These are phyloP conservation scores for Venturia oleaginea DNA, from an alignment of 2,329 filamentous ascomycete species.

Conservation along the genomic window DNA sequence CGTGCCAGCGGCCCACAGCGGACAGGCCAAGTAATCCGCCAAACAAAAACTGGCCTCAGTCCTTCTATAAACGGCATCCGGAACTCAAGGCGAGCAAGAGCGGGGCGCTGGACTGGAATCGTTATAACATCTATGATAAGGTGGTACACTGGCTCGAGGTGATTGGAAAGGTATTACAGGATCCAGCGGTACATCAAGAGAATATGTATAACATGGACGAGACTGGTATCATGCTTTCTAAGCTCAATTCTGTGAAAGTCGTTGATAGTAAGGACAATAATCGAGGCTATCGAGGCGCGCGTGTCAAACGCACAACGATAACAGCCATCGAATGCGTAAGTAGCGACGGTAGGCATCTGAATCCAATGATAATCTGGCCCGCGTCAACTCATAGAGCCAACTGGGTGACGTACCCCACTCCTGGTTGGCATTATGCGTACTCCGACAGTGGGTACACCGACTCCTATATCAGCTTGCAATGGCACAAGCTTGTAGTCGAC, in stretches of 20 bases:
- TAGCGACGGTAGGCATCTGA: conserved; percentile 19
- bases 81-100: conserved; percentile 11
- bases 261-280: conserved; percentile 19
- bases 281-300: conserved; percentile 18
- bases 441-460: conserved; percentile 16
- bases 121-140: conserved; percentile 20
- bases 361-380: conserved; percentile 20
- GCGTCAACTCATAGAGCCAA: conserved; percentile 19
- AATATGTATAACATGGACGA: conserved; percentile 22
- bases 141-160: conserved; percentile 21
- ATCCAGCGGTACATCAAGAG: conserved; percentile 17
- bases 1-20: conserved; percentile 5
- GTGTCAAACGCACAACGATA: conserved; percentile 20
- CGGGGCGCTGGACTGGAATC: conserved; percentile 14
- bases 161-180: conserved; percentile 17
- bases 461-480: conserved; percentile 25
- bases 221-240: conserved; percentile 19
- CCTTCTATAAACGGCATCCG: conserved; percentile 13
- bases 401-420: conserved; percentile 15
- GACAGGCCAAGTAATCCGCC: conserved; percentile 17
- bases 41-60: conserved; percentile 11
- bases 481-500: conserved; percentile 28
- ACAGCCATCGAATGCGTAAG: conserved; percentile 20
- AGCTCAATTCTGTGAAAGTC: conserved; percentile 18
- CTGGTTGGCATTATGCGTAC: conserved; percentile 16